phyloP scores from a whole-genome alignment of 2,329 filamentous ascomycete species.

The Achaetomium macrosporum region DNA sequence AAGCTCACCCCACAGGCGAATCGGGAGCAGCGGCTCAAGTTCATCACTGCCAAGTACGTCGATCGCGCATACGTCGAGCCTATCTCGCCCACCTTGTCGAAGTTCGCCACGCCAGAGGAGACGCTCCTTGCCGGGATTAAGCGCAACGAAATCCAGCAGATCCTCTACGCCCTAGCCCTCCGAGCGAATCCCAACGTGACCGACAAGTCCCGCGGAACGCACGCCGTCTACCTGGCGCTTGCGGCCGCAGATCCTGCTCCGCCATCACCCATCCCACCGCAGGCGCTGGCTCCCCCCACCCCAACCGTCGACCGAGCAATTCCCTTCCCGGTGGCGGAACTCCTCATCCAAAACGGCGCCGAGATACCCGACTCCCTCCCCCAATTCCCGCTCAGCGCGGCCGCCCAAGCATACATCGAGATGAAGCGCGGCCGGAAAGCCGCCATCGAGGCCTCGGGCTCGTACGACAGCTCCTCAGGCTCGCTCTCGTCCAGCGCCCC shows the following conservation, averaged over 20 bases:
- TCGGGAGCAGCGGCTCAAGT: constrained; percentile 84
- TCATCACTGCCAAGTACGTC: constrained; percentile 93
- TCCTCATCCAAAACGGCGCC: constrained; percentile 89
- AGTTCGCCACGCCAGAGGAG: constrained; percentile 76
- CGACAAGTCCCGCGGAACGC: constrained; percentile 82
- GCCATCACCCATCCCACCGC: constrained; percentile 48
- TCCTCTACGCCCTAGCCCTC: constrained; percentile 83
- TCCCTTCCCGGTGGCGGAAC: constrained; percentile 83
- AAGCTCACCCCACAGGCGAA: constrained; percentile 75
- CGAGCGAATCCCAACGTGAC: constrained; percentile 79
- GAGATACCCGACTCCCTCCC: constrained; percentile 72
- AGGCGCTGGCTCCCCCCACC: constrained; percentile 36
- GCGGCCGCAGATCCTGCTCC: constrained; percentile 87
- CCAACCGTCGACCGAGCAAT: constrained; percentile 46
- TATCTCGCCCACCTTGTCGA: constrained; percentile 67
- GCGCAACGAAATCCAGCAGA: constrained; percentile 89
- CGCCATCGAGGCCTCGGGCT: constrained; percentile 37
- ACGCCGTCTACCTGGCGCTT: constrained; percentile 83
- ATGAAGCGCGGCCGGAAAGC: constrained; percentile 57
- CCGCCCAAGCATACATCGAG: constrained; percentile 78
- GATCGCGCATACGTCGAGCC: constrained; percentile 76
- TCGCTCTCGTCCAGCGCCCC: not conserved
- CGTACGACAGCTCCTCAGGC: constrained; percentile 37
- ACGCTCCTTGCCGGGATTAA: constrained; percentile 89
- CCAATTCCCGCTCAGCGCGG: constrained; percentile 75